phyloP scores from a whole-genome alignment of 2,329 filamentous ascomycete genomes.

The Didymella keratinophila region DNA sequence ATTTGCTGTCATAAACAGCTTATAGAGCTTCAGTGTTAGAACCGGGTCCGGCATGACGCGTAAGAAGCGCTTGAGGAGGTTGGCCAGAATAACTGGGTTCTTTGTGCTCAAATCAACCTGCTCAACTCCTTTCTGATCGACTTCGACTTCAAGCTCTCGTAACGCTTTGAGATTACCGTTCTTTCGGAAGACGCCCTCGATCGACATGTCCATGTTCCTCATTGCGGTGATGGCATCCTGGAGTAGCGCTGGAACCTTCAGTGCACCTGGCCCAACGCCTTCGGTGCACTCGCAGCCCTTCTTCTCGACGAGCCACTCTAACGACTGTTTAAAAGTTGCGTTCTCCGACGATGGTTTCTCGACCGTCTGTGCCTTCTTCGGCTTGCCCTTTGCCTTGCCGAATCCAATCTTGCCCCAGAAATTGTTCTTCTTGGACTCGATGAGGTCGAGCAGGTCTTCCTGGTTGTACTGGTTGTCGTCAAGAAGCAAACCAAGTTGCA shows the following conservation, averaged over 20 bases:
- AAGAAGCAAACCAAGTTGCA: slow-evolving; percentile 92
- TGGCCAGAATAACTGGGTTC: slow-evolving; percentile 91
- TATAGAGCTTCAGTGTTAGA: slow-evolving; percentile 93
- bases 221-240: slow-evolving; percentile 94
- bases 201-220: slow-evolving; percentile 98
- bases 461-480: slow-evolving; percentile 92
- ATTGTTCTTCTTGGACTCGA: slow-evolving; percentile 90
- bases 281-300: slow-evolving; percentile 98
- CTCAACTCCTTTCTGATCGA: slow-evolving; percentile 86
- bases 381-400: slow-evolving; percentile 83
- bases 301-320: slow-evolving; percentile 88
- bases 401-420: slow-evolving; percentile 99
- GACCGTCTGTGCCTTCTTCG: slow-evolving; percentile 70
- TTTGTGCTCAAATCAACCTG: slow-evolving; percentile 86
- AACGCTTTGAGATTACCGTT: slow-evolving; percentile 98
- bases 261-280: slow-evolving; percentile 87
- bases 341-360: slow-evolving; percentile 61
- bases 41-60: slow-evolving; percentile 93
- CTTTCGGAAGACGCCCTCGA: slow-evolving; percentile 98
- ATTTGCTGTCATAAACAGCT: slow-evolving; percentile 87
- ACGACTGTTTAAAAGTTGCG: slow-evolving; percentile 87
- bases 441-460: slow-evolving; percentile 89
- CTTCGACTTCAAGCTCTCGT: slow-evolving; percentile 82
- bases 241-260: slow-evolving; percentile 92
- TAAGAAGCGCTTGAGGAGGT: slow-evolving; percentile 92